Conservation (phyloP, 331 rosid genomes). For the Acacia pycnantha region DNA sequence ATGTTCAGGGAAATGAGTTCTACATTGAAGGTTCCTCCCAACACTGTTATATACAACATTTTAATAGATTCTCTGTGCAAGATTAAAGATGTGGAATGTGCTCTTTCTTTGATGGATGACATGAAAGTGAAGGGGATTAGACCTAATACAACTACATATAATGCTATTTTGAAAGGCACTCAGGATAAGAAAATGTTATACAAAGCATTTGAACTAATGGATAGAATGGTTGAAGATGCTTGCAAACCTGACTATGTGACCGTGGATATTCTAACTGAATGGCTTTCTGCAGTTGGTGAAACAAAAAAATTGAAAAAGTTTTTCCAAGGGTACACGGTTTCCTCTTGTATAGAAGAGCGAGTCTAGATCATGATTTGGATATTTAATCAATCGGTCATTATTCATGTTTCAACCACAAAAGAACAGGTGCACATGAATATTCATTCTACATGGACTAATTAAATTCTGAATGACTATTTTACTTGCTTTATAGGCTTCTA, state of each 20-base stretch:
- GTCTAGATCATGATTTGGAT: not conserved
- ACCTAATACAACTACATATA: slow-evolving; percentile 65
- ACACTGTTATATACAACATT: slow-evolving; percentile 64
- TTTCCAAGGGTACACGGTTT: slow-evolving; percentile 49
- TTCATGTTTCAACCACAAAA: slow-evolving; percentile 13
- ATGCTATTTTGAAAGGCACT: slow-evolving; percentile 65
- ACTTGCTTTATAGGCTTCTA: not conserved
- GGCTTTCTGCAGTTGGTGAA: slow-evolving; percentile 70
- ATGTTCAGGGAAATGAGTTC: slow-evolving; percentile 55
- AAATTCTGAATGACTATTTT: not conserved
- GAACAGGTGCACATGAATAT: not conserved
- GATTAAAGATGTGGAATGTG: slow-evolving; percentile 43
- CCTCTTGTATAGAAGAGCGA: slow-evolving; percentile 26
- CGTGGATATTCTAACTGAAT: slow-evolving; percentile 76
- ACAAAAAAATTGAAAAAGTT: slow-evolving; percentile 48
- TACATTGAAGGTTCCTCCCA: slow-evolving; percentile 58
- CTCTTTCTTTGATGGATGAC: slow-evolving; percentile 60
- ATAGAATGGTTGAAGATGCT: slow-evolving; percentile 65
- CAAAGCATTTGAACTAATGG: slow-evolving; percentile 68
- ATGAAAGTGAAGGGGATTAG: slow-evolving; percentile 61
- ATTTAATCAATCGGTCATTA: not conserved
- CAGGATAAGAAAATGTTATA: slow-evolving; percentile 47
- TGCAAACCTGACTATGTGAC: slow-evolving; percentile 74
- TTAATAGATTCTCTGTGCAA: slow-evolving; percentile 74
- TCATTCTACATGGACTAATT: not conserved